phyloP scores from a whole-genome alignment of 306 rosid species.

The Psophocarpus tetragonolobus region DNA sequence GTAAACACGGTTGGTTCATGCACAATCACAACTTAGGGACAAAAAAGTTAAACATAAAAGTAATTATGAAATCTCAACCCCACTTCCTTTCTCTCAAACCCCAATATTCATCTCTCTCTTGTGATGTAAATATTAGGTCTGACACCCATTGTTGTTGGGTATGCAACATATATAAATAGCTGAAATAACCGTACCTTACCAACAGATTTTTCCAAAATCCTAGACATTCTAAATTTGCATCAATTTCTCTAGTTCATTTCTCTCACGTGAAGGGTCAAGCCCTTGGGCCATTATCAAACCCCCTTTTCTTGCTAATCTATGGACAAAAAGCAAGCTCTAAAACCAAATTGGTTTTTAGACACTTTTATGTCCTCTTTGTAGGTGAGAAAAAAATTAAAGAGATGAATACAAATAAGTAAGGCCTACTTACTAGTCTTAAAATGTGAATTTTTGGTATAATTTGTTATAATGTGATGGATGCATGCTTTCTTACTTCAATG shows the following conservation, averaged over 20 bases:
- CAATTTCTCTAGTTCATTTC: constrained; percentile 13
- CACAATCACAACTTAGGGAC: background rate
- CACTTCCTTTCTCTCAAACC: background rate
- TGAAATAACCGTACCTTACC: constrained; percentile 34
- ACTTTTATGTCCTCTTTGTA: too few relatives aligned
- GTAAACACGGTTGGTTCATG: background rate
- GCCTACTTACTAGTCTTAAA: too few relatives aligned
- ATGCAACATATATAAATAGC: constrained; percentile 29
- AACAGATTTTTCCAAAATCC: constrained; percentile 24
- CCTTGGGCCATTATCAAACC: background rate
- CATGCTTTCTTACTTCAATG: too few relatives aligned
- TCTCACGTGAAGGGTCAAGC: constrained; percentile 28
- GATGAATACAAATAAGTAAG: too few relatives aligned
- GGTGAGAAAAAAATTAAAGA: too few relatives aligned
- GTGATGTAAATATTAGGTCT: constrained; percentile 41
- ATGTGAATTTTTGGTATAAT: too few relatives aligned
- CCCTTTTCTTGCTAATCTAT: background rate
- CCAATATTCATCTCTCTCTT: background rate
- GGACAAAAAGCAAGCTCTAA: background rate
- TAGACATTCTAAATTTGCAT: constrained; percentile 32
- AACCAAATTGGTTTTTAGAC: background rate
- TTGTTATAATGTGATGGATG: too few relatives aligned
- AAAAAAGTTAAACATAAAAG: background rate
- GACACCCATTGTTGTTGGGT: constrained; percentile 53
- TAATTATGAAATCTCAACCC: background rate